Percentiles rank a stretch among this genome's conserved stretches.
These are phyloP conservation scores for Penicillium herquei DNA, from an alignment of 495 filamentous ascomycete species.

Conservation along the genomic window DNA sequence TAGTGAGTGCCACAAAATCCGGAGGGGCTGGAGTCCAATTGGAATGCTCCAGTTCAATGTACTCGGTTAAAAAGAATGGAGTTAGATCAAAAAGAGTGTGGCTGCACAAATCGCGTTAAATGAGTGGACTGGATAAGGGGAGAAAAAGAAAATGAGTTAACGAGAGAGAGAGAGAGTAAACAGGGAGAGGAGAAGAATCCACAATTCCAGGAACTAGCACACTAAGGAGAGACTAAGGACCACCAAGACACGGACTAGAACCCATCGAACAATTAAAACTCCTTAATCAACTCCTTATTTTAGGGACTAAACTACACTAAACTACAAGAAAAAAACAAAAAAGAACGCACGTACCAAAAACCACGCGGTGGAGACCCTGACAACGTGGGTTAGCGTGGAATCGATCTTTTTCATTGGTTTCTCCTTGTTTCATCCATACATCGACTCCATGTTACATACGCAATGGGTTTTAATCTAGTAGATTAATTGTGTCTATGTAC, in stretches of 20 bases:
- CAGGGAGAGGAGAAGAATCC: neutral
- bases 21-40: neutral
- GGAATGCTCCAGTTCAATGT: neutral
- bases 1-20: conserved; percentile 4
- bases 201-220: neutral
- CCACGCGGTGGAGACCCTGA: neutral
- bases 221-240: neutral
- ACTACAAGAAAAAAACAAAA: too few relatives aligned
- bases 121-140: neutral
- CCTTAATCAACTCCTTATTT: too few relatives aligned
- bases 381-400: neutral
- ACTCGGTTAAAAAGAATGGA: too few relatives aligned
- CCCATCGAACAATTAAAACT: neutral
- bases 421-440: too few relatives aligned
- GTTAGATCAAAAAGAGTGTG: neutral
- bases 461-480: too few relatives aligned
- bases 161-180: neutral
- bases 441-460: too few relatives aligned
- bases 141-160: neutral
- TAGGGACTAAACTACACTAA: too few relatives aligned
- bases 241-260: neutral
- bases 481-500: too few relatives aligned
- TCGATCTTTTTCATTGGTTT: too few relatives aligned
- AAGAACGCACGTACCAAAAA: neutral
- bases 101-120: neutral